Evolutionary conservation across 345 rosid species (phyloP), one percentile per base, ranked within the genome.

Genomic region (Aquilaria malaccensis): DNA sequence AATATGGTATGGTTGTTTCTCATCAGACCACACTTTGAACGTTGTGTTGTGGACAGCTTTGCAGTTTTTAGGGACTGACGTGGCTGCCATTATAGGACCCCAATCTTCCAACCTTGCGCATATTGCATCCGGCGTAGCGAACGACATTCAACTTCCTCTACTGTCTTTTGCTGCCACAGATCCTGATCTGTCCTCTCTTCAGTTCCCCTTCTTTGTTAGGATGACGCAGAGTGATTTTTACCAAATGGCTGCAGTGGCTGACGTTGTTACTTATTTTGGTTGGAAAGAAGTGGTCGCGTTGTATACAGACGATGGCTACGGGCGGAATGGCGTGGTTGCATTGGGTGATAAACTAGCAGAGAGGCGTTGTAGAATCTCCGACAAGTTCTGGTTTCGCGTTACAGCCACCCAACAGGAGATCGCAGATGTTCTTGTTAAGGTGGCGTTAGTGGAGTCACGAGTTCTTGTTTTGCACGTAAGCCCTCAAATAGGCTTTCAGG

Each of bases 231-330:
- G 81, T 22, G 98, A 92, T 75, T 72, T 74, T 55, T 71, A 77
- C 63, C 98, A 89, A 77, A 89, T 92, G 98, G 75, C 79, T 70
- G 95, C 88, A n/a, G 63, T 92, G 64, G 91, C 91, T n/a, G 85
- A 80, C 65, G 72, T 93, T 13, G 72, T 89, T 46, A 56, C 72
- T 43, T 81, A 76, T 57, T 77, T 79, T 54, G 89, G 80, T 50
- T 92, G 98, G 98, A 92, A 80, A 76, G 78, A 82, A 72, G 85
- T 87, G 59, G 77, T 85, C 66, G 83, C 80, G 33, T 70, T 92
- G 47, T 85, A 72, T 69, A 65, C 84, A 33, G 97, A 92, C 70
- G 86, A 92, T 74, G 93, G 85, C 57, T 79, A 76, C 59, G 98
- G 97, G 48, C 82, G 97, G 79, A 87, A 84, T 52, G 97, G 95